Percentiles rank a stretch among this genome's conserved stretches.
These are phyloP conservation scores for Mariannaea sp. DNA, from an alignment of 2,329 filamentous ascomycete species.

Conservation along the genomic window DNA sequence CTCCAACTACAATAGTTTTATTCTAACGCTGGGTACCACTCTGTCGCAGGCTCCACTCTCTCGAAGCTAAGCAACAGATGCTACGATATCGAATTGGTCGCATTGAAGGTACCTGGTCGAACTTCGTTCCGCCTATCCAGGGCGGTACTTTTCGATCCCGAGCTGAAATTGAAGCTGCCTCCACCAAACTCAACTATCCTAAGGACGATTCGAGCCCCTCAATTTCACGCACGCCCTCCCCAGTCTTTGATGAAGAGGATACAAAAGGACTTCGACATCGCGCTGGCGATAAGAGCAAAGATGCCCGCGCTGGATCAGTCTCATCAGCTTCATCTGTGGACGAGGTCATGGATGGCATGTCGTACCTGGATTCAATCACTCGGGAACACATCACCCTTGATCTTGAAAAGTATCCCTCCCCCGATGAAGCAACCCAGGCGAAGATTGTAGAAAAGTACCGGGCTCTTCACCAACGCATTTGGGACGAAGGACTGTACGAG, in stretches of 20 bases:
- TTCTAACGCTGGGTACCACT: constrained; percentile 23
- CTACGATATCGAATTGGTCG: constrained; percentile 80
- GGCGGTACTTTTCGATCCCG: constrained; percentile 73
- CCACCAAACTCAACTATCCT: constrained; percentile 19
- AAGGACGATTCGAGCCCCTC: constrained; percentile 49
- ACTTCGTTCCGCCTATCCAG: constrained; percentile 91
- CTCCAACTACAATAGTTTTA: not conserved
- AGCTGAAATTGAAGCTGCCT: constrained; percentile 40
- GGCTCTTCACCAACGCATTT: constrained; percentile 72
- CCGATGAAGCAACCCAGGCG: constrained; percentile 75
- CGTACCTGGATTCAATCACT: constrained; percentile 75
- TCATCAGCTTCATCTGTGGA: constrained; percentile 64
- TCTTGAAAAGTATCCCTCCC: constrained; percentile 76
- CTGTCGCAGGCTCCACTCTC: constrained; percentile 73
- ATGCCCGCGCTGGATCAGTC: constrained; percentile 53
- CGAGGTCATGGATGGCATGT: constrained; percentile 57
- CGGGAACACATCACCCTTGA: constrained; percentile 77
- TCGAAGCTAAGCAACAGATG: constrained; percentile 77
- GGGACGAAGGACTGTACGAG: constrained; percentile 75
- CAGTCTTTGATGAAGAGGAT: constrained; percentile 52
- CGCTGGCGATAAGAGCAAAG: constrained; percentile 19
- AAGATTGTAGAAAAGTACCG: constrained; percentile 81
- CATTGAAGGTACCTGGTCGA: constrained; percentile 80
- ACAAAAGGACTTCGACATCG: constrained; percentile 40
- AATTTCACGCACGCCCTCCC: constrained; percentile 58